Base-by-base conservation (phyloP, 768 basidiomycete species). In the Pleurotus tuoliensis region DNA sequence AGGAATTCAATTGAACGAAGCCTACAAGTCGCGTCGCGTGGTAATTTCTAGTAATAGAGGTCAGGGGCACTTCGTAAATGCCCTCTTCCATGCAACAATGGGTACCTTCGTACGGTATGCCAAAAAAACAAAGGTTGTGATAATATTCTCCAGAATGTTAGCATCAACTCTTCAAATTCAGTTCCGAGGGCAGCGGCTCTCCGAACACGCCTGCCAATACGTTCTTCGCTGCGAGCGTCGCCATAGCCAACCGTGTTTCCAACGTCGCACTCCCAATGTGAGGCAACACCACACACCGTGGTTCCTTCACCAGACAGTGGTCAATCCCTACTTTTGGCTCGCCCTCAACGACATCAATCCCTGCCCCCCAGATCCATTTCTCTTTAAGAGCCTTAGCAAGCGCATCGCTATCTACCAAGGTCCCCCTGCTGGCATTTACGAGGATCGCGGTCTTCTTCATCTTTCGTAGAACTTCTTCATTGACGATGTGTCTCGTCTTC, bases 281-380 rank as follows among this genome's bases (percentile, higher is more conserved):
- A 0, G 96, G 96, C 27, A 99, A 61, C 9, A 96, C 80, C 6
- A 88, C 78, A 60, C 88, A 92, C 67, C 89, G 93, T 13, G 87
- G 86, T 55, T 91, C 84, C 63, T 81, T 83, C 45, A 96, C 83
- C 47, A 99, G 69, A 3, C 90, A 87, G 67, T 99, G 94, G 59
- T 89, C 86, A 2, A 72, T 67, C 0, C 71, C 63, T 24, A 99
- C 77, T 45, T 86, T 70, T 0, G 95, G 95, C 67, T 98, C 95
- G 16, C 94, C 94, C 61, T 94, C 92, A 5, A 98, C 85, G 37
- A 98, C 96, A 68, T 99, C 96, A 9, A 99, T 64, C 0, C 93
- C 96, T 0, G 97, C 97, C 20, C 86, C 94, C 80, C 88, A 95
- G 20, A 99, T 89, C 83, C 87, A 86, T 2, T 80, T 81, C 58